phyloP scores from a whole-genome alignment of 768 basidiomycete genomes.

The Leccinum subtestaceum region DNA sequence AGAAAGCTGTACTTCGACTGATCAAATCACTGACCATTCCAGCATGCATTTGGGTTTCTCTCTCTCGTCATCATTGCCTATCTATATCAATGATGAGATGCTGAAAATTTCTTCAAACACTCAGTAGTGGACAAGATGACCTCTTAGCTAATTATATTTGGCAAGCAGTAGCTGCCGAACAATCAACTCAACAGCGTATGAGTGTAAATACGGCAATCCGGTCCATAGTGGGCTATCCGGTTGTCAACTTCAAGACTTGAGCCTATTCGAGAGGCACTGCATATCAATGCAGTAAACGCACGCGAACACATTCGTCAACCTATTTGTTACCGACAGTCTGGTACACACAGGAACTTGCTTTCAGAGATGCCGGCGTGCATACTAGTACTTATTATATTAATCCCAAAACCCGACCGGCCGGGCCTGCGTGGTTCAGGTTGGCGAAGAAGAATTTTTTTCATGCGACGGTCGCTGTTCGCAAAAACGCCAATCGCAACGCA shows the following conservation, averaged over 20 bases:
- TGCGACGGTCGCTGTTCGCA: background rate
- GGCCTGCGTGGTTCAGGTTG: background rate
- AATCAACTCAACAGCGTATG: background rate
- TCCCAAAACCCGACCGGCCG: background rate
- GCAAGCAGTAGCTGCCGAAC: background rate
- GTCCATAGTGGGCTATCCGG: background rate
- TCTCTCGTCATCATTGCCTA: background rate
- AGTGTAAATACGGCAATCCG: too few relatives aligned
- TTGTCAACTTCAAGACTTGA: background rate
- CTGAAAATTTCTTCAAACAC: background rate
- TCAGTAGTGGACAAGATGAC: background rate
- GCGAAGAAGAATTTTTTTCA: background rate
- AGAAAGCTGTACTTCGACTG: background rate
- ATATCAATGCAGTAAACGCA: background rate
- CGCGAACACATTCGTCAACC: background rate
- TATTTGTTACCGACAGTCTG: background rate
- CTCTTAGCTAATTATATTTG: background rate
- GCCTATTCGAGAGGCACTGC: background rate
- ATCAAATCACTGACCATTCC: background rate
- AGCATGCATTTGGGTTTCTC: background rate
- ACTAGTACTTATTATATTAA: background rate
- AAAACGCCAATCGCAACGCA: conserved; percentile 14
- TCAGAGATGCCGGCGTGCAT: background rate
- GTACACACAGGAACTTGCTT: background rate
- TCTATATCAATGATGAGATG: background rate